Percentiles rank a stretch among this genome's conserved stretches.
Evolutionary conservation across 306 rosid species (phyloP).

Genomic region (Corylus americana): DNA sequence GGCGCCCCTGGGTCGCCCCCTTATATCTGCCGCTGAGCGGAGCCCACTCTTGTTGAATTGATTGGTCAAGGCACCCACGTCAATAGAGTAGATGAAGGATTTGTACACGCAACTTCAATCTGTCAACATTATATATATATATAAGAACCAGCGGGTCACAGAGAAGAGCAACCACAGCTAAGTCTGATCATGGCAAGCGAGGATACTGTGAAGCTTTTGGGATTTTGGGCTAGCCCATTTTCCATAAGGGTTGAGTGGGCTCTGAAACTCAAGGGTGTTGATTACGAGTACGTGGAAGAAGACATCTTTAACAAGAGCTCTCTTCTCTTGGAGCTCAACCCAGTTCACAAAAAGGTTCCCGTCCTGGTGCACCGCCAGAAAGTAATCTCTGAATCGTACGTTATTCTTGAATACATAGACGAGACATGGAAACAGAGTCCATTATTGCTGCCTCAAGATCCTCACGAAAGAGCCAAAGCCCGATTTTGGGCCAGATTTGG

Average conservation of each 20-base stretch:
- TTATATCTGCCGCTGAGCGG: no score
- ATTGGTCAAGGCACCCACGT: no score
- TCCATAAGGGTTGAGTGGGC: constrained; percentile 43
- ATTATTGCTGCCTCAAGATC: constrained; percentile 4
- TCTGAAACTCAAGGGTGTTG: constrained; percentile 46
- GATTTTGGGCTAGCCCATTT: constrained; percentile 49
- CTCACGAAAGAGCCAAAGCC: constrained; percentile 7
- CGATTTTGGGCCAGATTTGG: constrained; percentile 15
- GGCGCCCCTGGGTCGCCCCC: no score
- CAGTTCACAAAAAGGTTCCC: background rate
- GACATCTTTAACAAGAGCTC: constrained; percentile 10
- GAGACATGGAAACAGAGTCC: background rate
- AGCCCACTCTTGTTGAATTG: no score
- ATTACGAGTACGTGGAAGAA: constrained; percentile 44
- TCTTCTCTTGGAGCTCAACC: constrained; percentile 1
- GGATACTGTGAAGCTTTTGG: constrained; percentile 35
- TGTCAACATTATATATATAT: no score
- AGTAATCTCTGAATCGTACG: no score
- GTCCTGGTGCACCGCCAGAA: background rate
- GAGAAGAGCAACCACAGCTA: no score
- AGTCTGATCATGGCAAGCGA: background rate
- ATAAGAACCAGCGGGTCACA: no score
- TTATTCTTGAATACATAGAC: constrained; percentile 1
- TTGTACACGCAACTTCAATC: no score
- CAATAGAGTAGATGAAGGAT: no score